Evolutionary conservation across 2,329 filamentous ascomycete genomes (phyloP).

Genomic region (Rosellinia necatrix): DNA sequence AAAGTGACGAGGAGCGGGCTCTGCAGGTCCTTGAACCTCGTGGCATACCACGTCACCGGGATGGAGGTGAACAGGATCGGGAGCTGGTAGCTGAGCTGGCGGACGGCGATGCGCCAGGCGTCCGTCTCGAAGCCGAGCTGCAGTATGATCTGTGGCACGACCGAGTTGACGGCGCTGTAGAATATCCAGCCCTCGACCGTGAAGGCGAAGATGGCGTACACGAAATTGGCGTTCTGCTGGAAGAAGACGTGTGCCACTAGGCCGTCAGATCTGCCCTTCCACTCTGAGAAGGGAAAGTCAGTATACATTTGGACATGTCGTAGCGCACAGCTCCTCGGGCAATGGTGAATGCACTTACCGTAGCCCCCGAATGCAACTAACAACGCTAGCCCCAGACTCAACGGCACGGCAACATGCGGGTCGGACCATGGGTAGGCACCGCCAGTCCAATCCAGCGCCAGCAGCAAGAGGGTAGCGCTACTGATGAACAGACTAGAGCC

Average conservation of each 20-base stretch:
- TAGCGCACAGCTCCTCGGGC: background rate
- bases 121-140: conserved; percentile 53
- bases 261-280: conserved; percentile 58
- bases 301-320: background rate
- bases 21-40: conserved; percentile 54
- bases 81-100: conserved; percentile 52
- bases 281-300: conserved; percentile 46
- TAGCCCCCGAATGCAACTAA: conserved; percentile 47
- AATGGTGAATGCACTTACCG: conserved; percentile 39
- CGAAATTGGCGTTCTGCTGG: conserved; percentile 57
- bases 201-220: conserved; percentile 59
- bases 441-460: conserved; percentile 53
- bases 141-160: conserved; percentile 54
- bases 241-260: conserved; percentile 63
- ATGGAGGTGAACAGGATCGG: conserved; percentile 47
- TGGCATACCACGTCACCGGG: conserved; percentile 52
- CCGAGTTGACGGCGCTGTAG: conserved; percentile 56
- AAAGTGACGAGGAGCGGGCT: conserved; percentile 53
- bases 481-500: conserved; percentile 51
- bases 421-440: conserved; percentile 48
- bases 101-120: conserved; percentile 53
- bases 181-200: conserved; percentile 64
- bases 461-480: conserved; percentile 49
- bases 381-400: conserved; percentile 48
- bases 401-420: conserved; percentile 46